Evolutionary conservation across 768 basidiomycete species (phyloP).

Genomic region (Termitomyces heimii): DNA sequence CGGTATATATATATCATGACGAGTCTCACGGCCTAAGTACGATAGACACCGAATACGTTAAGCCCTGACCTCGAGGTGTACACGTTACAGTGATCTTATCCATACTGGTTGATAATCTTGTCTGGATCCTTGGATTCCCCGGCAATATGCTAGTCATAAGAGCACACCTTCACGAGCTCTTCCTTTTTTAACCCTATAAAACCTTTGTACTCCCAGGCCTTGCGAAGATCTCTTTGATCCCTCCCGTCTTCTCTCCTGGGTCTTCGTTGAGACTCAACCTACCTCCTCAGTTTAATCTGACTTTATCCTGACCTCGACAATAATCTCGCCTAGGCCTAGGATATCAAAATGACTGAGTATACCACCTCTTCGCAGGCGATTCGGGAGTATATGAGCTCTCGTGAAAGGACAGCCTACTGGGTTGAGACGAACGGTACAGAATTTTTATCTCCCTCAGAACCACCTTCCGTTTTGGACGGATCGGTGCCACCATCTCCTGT

Average conservation of each 20-base stretch:
- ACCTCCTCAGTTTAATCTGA: constrained; percentile 8
- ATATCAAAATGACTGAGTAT: constrained; percentile 59
- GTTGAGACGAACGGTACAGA: constrained; percentile 36
- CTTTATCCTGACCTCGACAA: constrained; percentile 6
- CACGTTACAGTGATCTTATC: constrained; percentile 44
- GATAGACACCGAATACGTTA: constrained; percentile 10
- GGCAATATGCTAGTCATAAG: constrained; percentile 27
- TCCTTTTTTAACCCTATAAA: constrained; percentile 27
- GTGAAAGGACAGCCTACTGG: constrained; percentile 63
- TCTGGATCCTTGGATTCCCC: constrained; percentile 19
- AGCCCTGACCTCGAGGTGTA: constrained; percentile 33
- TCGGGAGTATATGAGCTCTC: constrained; percentile 51
- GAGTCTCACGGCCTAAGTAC: constrained; percentile 16
- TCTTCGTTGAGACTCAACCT: neutral
- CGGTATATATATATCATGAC: neutral
- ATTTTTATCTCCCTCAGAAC: constrained; percentile 53
- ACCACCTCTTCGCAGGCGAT: constrained; percentile 52
- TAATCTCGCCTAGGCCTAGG: neutral
- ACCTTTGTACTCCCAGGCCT: constrained; percentile 20
- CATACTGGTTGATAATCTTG: constrained; percentile 29
- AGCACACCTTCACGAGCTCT: constrained; percentile 11
- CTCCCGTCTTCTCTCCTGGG: constrained; percentile 11
- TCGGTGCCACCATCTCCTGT: constrained; percentile 33
- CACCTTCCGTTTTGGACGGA: constrained; percentile 47
- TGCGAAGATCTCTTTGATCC: constrained; percentile 19